Base-by-base conservation (phyloP, 2,329 filamentous ascomycete species). In the Xylaria sp. region DNA sequence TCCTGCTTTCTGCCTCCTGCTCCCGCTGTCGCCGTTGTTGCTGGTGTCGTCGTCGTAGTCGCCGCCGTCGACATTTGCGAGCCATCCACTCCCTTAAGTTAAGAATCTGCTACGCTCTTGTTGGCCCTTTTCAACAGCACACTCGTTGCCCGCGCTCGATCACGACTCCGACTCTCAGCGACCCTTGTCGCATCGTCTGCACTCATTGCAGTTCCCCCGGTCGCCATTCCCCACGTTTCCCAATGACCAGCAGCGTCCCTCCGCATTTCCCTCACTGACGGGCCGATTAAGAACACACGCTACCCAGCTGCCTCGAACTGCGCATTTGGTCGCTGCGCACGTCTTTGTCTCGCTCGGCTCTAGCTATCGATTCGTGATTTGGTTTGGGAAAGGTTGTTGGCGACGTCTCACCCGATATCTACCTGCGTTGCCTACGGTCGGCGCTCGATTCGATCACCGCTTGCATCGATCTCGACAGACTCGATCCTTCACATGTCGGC, bases 201-300 rank as follows among this genome's bases (percentile, higher is more conserved):
- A 61, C 58, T n/a, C n/a, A n/a, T n/a, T 47, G 65, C 66, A 65
- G 54, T 61, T 59, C 55, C 62, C 61, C 58, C 55, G 54, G 67
- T 57, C 63, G 39, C 56, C 61, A 68, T 73, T 73, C 73, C 72
- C 73, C 73, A 73, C 73, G 73, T 74, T 74, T 74, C 69, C 69
- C 69, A 66, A 74, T 73, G 71, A 73, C 66, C 67, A 59, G 54
- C 67, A 45, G 51, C 67, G 29, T 72, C 65, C 74, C 75, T 76
- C 75, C 75, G 73, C 75, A 76, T 75, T 73, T 72, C 70, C 72
- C 72, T 70, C 71, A 72, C 59, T 71, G 71, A 77, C 76, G 76
- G 76, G 76, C 75, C 75, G 75, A 77, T 77, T 77, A 75, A 72
- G 51, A 71, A 73, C 61, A 66, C 65, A 63, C 71, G 72, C 71